Evolutionary conservation across 768 basidiomycete species (phyloP).

Genomic region (Leccinum disarticulatum): DNA sequence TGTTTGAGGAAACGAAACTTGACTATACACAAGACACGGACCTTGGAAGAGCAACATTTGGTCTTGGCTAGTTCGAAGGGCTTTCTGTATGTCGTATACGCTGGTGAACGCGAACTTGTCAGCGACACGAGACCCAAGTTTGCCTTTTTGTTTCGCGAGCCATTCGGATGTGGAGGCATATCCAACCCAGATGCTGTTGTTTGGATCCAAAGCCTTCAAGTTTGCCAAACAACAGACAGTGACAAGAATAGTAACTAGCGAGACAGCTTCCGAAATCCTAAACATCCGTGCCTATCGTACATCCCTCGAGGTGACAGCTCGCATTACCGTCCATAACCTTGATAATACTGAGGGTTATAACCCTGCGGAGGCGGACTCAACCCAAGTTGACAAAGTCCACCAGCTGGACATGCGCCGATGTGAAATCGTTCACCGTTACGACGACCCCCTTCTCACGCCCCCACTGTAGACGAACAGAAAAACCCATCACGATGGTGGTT

Average conservation of each 20-base stretch:
- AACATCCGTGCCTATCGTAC: not conserved
- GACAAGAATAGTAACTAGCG: not conserved
- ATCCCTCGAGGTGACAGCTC: not conserved
- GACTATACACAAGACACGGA: constrained; percentile 7
- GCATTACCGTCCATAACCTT: constrained; percentile 30
- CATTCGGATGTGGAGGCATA: constrained; percentile 18
- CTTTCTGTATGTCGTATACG: constrained; percentile 24
- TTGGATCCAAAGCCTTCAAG: constrained; percentile 22
- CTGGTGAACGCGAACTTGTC: constrained; percentile 19
- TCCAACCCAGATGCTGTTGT: constrained; percentile 14
- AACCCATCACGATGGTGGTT: constrained; percentile 21
- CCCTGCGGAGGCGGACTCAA: constrained; percentile 34
- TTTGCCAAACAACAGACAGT: constrained; percentile 22
- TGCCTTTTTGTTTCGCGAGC: constrained; percentile 26
- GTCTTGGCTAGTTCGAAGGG: constrained; percentile 17
- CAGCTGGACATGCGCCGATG: constrained; percentile 28
- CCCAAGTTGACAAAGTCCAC: constrained; percentile 28
- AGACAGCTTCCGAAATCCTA: not conserved
- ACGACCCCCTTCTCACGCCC: not conserved
- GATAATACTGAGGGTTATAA: constrained; percentile 30
- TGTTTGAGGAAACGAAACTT: not conserved
- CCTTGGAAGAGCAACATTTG: constrained; percentile 21
- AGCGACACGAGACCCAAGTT: constrained; percentile 8
- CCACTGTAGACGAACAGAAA: constrained; percentile 24
- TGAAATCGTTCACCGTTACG: constrained; percentile 1